These are phyloP conservation scores for Sphagnurus paluster DNA, from an alignment of 1,284 basidiomycete genomes.

Conservation along the genomic window DNA sequence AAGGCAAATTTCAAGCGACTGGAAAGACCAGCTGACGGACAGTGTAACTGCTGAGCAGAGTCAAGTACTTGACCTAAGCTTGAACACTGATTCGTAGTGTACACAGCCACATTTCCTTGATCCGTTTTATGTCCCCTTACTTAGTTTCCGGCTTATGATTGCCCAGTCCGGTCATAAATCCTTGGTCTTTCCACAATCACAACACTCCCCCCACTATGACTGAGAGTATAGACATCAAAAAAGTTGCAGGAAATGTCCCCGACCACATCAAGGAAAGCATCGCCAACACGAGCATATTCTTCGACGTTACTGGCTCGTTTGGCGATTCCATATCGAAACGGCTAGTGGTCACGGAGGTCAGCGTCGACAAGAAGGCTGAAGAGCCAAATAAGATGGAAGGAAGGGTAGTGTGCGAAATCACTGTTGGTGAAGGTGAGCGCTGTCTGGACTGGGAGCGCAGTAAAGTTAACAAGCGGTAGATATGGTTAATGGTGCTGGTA, in stretches of 20 bases:
- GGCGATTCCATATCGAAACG: slow-evolving; percentile 30
- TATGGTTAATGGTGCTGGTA: slow-evolving; percentile 48
- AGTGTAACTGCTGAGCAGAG: background rate
- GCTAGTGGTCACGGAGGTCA: slow-evolving; percentile 42
- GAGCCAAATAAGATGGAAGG: slow-evolving; percentile 46
- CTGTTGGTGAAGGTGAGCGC: slow-evolving; percentile 44
- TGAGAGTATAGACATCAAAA: slow-evolving; percentile 20
- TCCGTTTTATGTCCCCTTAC: background rate
- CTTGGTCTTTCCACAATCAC: background rate
- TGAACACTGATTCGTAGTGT: background rate
- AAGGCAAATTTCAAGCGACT: background rate
- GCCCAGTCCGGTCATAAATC: background rate
- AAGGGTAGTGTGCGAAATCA: slow-evolving; percentile 47
- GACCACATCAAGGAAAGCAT: slow-evolving; percentile 37
- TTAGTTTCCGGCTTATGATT: slow-evolving; percentile 10
- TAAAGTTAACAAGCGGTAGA: slow-evolving; percentile 30
- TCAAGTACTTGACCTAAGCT: background rate
- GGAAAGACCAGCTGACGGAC: background rate
- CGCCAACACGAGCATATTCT: slow-evolving; percentile 24
- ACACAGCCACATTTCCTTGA: slow-evolving; percentile 3
- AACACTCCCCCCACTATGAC: slow-evolving; percentile 1
- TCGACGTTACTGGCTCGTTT: slow-evolving; percentile 26
- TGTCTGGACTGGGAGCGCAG: background rate
- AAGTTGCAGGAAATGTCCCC: slow-evolving; percentile 45
- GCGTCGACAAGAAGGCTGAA: slow-evolving; percentile 41